Conservation (phyloP, 768 basidiomycete genomes). For the Crassisporium funariophilum region DNA sequence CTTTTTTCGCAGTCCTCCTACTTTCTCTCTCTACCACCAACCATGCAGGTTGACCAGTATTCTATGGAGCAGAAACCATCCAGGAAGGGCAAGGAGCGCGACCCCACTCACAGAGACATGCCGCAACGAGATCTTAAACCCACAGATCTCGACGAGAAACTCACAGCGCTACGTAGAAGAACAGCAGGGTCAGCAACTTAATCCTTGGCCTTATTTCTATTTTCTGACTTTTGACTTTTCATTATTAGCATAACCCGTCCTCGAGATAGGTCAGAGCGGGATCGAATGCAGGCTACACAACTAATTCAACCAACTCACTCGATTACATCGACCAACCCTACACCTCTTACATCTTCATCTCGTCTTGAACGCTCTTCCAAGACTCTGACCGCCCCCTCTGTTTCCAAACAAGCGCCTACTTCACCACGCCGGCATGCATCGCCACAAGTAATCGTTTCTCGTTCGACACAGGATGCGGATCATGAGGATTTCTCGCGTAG, state of each 20-base stretch:
- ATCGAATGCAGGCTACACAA: constrained; percentile 28
- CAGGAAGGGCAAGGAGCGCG: constrained; percentile 47
- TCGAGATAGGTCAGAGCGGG: constrained; percentile 49
- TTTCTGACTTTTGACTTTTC: constrained; percentile 5
- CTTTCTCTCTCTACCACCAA: constrained; percentile 20
- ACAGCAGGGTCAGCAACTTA: constrained; percentile 20
- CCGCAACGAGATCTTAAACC: constrained; percentile 36
- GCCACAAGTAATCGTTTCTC: constrained; percentile 37
- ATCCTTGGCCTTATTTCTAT: background rate
- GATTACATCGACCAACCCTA: background rate
- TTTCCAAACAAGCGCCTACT: constrained; percentile 26
- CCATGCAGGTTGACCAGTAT: constrained; percentile 25
- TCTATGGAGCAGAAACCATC: constrained; percentile 24
- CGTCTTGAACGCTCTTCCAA: constrained; percentile 35
- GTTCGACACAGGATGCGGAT: constrained; percentile 52
- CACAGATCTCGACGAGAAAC: constrained; percentile 55
- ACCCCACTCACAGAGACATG: constrained; percentile 26
- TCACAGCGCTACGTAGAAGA: constrained; percentile 60
- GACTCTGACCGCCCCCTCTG: constrained; percentile 22
- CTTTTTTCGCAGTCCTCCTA: constrained; percentile 20
- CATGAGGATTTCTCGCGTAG: constrained; percentile 73
- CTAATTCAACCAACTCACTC: constrained; percentile 28
- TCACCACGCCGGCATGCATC: constrained; percentile 39
- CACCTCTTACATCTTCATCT: constrained; percentile 9
- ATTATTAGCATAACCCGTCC: constrained; percentile 44